Evolutionary conservation across 305 asterid genomes (phyloP).

Genomic region (Fraxinus baroniana): DNA sequence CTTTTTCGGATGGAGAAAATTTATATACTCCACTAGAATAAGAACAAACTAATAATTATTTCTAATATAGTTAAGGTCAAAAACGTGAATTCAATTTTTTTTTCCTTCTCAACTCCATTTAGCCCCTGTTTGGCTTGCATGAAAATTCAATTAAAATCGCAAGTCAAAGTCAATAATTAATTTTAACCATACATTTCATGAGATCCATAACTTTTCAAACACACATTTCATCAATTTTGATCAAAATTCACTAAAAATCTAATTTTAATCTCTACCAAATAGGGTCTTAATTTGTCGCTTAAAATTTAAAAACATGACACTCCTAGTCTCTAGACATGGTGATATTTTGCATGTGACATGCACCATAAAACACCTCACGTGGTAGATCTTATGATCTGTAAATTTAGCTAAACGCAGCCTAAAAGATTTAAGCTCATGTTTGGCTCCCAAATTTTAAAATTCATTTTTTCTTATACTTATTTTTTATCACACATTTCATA

Average conservation of each 20-base stretch:
- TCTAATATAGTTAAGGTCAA: background rate
- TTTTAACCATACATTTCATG: too few species aligned
- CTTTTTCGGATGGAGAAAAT: background rate
- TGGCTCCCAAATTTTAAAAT: too few species aligned
- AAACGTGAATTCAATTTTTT: background rate
- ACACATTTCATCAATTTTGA: too few species aligned
- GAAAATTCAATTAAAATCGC: too few species aligned
- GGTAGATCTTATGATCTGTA: background rate
- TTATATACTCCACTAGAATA: background rate
- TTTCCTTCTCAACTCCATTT: background rate
- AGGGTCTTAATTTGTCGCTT: background rate
- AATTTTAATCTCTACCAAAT: too few species aligned
- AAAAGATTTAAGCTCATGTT: too few species aligned
- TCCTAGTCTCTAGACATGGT: background rate
- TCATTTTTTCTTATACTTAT: too few species aligned
- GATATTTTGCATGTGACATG: conserved; percentile 1
- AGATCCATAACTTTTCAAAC: too few species aligned
- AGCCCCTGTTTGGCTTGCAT: too few species aligned
- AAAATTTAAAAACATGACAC: background rate
- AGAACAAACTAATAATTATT: background rate
- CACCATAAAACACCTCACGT: background rate
- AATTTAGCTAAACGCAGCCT: background rate
- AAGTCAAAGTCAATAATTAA: too few species aligned
- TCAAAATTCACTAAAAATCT: too few species aligned
- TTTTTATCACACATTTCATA: too few species aligned